Percentiles rank a stretch among this genome's conserved stretches.
These are phyloP conservation scores for Carex parvula DNA, from an alignment of 176 grass and related monocot genomes.

Conservation along the genomic window DNA sequence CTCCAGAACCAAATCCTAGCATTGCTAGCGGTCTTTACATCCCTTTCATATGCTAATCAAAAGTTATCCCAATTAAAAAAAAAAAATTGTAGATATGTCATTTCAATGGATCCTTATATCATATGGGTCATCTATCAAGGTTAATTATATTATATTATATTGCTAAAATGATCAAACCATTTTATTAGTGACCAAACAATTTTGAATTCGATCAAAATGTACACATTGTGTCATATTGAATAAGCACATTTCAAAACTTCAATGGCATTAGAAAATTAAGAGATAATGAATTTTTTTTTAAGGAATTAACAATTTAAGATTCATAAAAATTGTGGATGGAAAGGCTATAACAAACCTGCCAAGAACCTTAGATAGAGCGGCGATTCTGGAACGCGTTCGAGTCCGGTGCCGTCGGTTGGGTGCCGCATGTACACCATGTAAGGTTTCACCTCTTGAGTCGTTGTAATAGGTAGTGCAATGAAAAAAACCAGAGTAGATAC, in stretches of 20 bases:
- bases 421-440: constrained; percentile 10
- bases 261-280: not conserved
- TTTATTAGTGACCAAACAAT: not conserved
- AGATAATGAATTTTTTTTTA: too few relatives aligned
- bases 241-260: not conserved
- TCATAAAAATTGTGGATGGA: not conserved
- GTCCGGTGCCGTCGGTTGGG: not conserved
- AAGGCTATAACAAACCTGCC: constrained; percentile 30
- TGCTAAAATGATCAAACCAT: not conserved
- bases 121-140: not conserved
- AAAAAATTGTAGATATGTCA: not conserved
- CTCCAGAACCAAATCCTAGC: too few relatives aligned
- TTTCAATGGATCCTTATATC: not conserved
- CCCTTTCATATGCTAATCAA: not conserved
- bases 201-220: not conserved
- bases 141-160: not conserved
- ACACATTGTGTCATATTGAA: not conserved
- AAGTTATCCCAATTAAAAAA: not conserved
- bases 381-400: constrained; percentile 21
- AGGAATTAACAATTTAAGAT: not conserved
- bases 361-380: constrained; percentile 14
- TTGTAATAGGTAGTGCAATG: not conserved
- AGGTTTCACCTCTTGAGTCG: constrained; percentile 10
- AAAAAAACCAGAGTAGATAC: not conserved
- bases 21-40: not conserved